These are phyloP conservation scores for Neurospora sp. DNA, from an alignment of 495 filamentous ascomycete species.

Conservation along the genomic window DNA sequence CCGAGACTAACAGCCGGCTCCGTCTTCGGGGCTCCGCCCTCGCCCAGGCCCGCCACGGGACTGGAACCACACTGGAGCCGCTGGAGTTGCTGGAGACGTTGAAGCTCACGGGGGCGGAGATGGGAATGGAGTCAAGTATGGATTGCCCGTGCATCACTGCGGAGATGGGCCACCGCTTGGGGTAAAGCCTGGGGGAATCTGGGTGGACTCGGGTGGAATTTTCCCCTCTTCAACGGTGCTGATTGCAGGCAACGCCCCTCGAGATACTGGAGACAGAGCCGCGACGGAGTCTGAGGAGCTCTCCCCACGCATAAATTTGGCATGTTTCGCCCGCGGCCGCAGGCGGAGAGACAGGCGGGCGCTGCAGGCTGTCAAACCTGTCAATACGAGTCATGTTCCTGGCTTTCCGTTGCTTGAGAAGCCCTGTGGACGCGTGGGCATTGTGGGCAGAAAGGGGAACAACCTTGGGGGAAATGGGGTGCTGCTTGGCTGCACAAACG, in stretches of 20 bases:
- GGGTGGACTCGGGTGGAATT: not conserved
- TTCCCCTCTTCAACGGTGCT: not conserved
- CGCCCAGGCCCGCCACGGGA: not conserved
- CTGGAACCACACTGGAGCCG: not conserved
- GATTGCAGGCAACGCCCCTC: not conserved
- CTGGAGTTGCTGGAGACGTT: not conserved
- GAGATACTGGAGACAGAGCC: not conserved
- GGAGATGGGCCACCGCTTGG: not conserved
- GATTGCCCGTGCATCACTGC: not conserved
- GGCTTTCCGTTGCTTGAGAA: not conserved
- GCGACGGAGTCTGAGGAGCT: not conserved
- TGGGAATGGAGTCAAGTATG: not conserved
- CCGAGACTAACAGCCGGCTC: not conserved
- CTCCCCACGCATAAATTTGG: not conserved
- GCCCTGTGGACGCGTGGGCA: not conserved
- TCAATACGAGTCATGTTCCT: not conserved
- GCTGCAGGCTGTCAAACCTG: not conserved
- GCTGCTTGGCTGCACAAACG: not conserved
- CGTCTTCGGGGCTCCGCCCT: not conserved
- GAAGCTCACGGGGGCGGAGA: not conserved
- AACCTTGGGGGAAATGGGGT: not conserved
- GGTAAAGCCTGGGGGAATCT: not conserved
- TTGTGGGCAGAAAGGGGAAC: not conserved
- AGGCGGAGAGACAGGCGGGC: not conserved
- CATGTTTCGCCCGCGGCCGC: not conserved